Evolutionary conservation across 2,329 filamentous ascomycete species (phyloP), one percentile per base, ranked within the genome.

Genomic region (Clonostachys rhizophaga): DNA sequence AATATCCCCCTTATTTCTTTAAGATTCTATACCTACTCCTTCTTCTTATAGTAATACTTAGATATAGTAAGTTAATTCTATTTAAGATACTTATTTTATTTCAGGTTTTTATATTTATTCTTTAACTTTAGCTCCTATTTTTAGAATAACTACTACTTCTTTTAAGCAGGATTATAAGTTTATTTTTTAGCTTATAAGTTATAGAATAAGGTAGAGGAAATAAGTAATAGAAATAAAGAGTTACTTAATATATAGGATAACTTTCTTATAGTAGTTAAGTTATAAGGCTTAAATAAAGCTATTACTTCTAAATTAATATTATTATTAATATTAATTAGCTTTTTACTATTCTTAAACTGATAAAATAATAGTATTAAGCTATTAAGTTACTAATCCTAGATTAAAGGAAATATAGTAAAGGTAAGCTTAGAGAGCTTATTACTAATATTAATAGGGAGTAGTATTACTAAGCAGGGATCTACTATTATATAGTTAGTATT

Each of bases 21-120:
- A 17, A 80, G 57, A n/a, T 72, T 68, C 11, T 63, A 63, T 17
- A 76, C 70, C 69, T 72, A 78, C 54, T 71, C 65, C 62, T 79
- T 81, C 56, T 79, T 79, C 64, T 87, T 88, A 56, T 85, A 78
- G 5, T 86, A 78, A 58, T 86, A 90, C 59, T 89, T 89, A 60
- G 82, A 86, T 2, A 86, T 86, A 0, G 87, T 86, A 3, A 86
- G 68, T 10, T 86, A 76, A 61, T 91, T 91, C 50, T 86, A 78
- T 63, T 87, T 82, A 0, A 89, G 72, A 54, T 83, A 84, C 51
- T 75, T 76, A 50, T 70, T 73, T 30, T 79, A 71, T 55, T 78
- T 81, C 6, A 50, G 40, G 8, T 59, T 59, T 2, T 66, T 61
- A 10, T 72, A 68, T 4, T 54, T 59, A 1, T 52, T 48, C 18